Base-by-base conservation (phyloP, 306 rosid genomes). In the Leucaena leucocephala region DNA sequence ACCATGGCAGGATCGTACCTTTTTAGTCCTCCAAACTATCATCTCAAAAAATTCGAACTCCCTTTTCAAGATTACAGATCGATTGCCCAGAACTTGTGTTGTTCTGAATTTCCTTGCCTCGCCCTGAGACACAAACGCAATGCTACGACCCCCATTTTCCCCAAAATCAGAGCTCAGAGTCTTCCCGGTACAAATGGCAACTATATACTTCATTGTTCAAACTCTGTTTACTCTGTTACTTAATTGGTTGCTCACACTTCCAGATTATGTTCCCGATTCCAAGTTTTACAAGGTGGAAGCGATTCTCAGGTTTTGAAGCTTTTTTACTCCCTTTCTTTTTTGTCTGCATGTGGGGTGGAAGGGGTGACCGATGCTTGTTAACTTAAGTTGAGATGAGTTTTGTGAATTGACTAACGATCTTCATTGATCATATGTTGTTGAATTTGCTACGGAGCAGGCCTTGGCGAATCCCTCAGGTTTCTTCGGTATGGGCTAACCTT, bases 201-300 rank as follows among this genome's bases (percentile, higher is more conserved):
- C 55, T 36, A 48, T 19, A n/a, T 6, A 35, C 38, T 7, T 21
- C 10, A 49, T 17, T 33, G 5, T 38, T 44, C 36, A 10, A 36
- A 34, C 22, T 64, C n/a, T 39, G n/a, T 67, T 17, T 42, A 9
- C 7, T 42, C 36, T 19, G 21, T 81, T 69, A 49, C 62, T 74
- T 6, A 38, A 58, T 63, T 48, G 70, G 48, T 38, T 80, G 15
- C 14, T 13, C 27, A 36, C 63, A 16, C 64, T 77, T 22, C 19
- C 85, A 87, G 97, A 75, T 45, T 86, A 89, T 83, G 71, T 78
- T 71, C 98, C 97, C 17, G 90, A 87, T 78, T 86, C 97, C 40
- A 57, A 92, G 72, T 92, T 91, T 82, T 94, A 91, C 87, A 92
- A 92, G 87, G 88, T 94, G 78, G 98, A 92, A 90, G 98, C 98